Conservation (phyloP, 805 yeast genomes). For the Nakazawaea pomicola region DNA sequence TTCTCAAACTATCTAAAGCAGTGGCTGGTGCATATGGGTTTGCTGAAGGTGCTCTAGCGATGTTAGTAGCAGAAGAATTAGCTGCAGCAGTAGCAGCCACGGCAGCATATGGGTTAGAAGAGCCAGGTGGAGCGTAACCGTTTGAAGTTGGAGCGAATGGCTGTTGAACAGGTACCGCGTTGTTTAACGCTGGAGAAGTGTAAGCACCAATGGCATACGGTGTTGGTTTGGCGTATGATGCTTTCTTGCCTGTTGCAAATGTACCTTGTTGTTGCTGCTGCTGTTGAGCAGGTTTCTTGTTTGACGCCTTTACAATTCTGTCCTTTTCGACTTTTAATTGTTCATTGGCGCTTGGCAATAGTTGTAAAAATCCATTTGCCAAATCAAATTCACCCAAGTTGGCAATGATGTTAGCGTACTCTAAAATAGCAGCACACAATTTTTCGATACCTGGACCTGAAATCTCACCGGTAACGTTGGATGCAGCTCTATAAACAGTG, state of each 20-base stretch:
- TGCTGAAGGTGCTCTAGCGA: conserved; percentile 2
- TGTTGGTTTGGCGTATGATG: background rate
- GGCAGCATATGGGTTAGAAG: conserved; percentile 6
- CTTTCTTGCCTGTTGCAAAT: background rate
- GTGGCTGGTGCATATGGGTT: conserved; percentile 32
- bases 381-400: conserved; percentile 80
- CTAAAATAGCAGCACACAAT: conserved; percentile 62
- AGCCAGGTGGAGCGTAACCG: conserved; percentile 1
- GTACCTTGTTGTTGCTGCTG: conserved; percentile 11
- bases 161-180: no score
- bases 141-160: no score
- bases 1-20: conserved; percentile 26
- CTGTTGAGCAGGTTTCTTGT: conserved; percentile 18
- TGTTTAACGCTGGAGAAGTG: no score
- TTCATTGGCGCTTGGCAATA: conserved; percentile 70
- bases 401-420: conserved; percentile 76
- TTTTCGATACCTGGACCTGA: conserved; percentile 41
- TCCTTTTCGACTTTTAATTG: conserved; percentile 71
- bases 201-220: background rate
- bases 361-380: conserved; percentile 63
- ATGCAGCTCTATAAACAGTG: conserved; percentile 60
- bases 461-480: conserved; percentile 28
- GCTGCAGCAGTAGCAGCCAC: conserved; percentile 14
- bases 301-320: conserved; percentile 67
- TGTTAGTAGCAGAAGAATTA: conserved; percentile 1